Conservation (phyloP, 1,139 yeast genomes). For the Magnusiomyces tetraspermus region DNA sequence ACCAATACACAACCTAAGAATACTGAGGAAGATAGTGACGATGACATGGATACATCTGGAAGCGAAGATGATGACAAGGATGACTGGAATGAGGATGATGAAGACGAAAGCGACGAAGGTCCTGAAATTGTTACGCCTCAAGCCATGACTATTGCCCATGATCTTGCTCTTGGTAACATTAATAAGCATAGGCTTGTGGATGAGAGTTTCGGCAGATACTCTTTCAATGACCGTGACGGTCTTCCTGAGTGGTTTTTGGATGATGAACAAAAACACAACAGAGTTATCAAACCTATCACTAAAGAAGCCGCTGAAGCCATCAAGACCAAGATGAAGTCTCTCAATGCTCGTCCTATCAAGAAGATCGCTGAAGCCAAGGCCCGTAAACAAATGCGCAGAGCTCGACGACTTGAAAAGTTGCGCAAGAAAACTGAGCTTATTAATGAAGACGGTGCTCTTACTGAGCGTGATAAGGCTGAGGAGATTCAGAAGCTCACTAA, state of each 20-base stretch:
- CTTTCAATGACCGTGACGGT: constrained; percentile 84
- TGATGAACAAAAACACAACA: constrained; percentile 80
- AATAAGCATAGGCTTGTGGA: constrained; percentile 74
- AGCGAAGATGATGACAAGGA: constrained; percentile 31
- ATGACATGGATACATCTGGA: constrained; percentile 25
- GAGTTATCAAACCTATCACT: constrained; percentile 82
- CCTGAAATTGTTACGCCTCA: constrained; percentile 83
- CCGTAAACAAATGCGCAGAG: constrained; percentile 91
- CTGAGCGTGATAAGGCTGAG: constrained; percentile 90
- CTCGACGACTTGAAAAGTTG: constrained; percentile 76
- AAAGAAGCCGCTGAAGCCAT: constrained; percentile 94
- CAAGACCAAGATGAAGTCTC: constrained; percentile 76
- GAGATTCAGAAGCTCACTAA: constrained; percentile 82
- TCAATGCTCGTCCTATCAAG: constrained; percentile 96
- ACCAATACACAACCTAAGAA: constrained; percentile 16
- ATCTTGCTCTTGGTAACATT: constrained; percentile 81
- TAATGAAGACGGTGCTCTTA: constrained; percentile 75
- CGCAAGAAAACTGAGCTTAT: constrained; percentile 91
- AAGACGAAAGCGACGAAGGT: constrained; percentile 36
- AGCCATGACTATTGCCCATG: constrained; percentile 97
- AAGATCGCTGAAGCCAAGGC: constrained; percentile 96
- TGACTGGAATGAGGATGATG: constrained; percentile 31
- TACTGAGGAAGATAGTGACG: constrained; percentile 25
- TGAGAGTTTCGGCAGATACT: constrained; percentile 84
- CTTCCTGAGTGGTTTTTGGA: constrained; percentile 94